Conservation (phyloP, 768 basidiomycete species). For the Phanerochaete sordida region DNA sequence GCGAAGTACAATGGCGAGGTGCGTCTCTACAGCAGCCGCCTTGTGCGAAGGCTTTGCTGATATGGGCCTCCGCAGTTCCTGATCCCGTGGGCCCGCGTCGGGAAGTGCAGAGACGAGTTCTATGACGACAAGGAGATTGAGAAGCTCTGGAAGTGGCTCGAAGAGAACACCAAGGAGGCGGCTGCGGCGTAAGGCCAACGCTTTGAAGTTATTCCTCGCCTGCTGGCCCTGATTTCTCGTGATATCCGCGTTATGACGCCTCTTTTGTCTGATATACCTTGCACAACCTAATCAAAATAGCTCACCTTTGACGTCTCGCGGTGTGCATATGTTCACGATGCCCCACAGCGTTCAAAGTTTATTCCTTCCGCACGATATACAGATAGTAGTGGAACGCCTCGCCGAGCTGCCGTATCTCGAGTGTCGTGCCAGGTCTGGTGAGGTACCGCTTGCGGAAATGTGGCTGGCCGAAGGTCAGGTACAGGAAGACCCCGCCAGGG, state of each 20-base stretch:
- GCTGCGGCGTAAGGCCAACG: not conserved
- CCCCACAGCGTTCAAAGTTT: too few species aligned
- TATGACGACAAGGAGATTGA: constrained; percentile 18
- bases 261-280: too few species aligned
- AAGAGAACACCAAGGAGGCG: constrained; percentile 15
- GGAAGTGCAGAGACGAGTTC: constrained; percentile 16
- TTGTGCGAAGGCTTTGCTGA: constrained; percentile 10
- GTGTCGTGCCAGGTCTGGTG: constrained; percentile 46
- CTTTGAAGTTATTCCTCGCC: not conserved
- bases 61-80: constrained; percentile 12
- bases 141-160: constrained; percentile 22
- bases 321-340: too few species aligned
- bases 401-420: constrained; percentile 70
- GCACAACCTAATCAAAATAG: too few species aligned
- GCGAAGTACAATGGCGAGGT: constrained; percentile 41
- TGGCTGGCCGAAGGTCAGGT: constrained; percentile 86
- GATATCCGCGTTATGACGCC: too few species aligned
- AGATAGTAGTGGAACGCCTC: constrained; percentile 84
- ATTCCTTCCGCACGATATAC: constrained; percentile 38
- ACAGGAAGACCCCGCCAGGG: constrained; percentile 64
- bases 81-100: constrained; percentile 23
- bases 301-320: too few species aligned
- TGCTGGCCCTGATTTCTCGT: too few species aligned
- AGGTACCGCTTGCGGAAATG: constrained; percentile 79
- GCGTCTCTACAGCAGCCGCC: constrained; percentile 14